These are phyloP conservation scores for Ceratocystis destructans DNA, from an alignment of 2,329 filamentous ascomycete genomes.

Conservation along the genomic window DNA sequence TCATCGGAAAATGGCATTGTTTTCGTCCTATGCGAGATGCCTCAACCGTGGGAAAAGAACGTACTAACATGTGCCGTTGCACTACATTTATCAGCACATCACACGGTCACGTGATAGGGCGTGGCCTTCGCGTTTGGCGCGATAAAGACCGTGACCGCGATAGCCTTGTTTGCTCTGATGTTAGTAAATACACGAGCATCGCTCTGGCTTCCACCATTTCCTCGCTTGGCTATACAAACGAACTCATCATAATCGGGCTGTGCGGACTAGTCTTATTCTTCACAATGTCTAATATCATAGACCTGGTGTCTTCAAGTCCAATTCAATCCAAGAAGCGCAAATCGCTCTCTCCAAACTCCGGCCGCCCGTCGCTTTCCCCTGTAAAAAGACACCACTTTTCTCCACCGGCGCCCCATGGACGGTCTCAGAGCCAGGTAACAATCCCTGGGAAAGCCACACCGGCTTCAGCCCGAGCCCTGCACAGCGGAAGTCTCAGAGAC, in stretches of 20 bases:
- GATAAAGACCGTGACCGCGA: no score
- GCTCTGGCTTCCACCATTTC: background rate
- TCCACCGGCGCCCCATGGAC: background rate
- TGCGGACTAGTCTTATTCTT: background rate
- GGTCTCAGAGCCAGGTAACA: background rate
- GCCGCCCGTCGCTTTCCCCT: background rate
- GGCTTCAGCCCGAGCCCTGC: background rate
- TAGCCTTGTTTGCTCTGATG: background rate
- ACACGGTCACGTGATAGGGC: background rate
- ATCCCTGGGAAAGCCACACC: background rate
- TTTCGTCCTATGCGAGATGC: no score
- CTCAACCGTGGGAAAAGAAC: no score
- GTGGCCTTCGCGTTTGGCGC: background rate
- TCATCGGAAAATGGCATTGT: constrained; percentile 60
- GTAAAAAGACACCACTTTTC: background rate
- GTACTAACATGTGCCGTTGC: no score
- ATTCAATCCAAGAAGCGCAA: background rate
- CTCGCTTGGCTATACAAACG: background rate
- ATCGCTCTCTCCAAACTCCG: background rate
- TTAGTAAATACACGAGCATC: background rate
- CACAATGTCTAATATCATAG: background rate
- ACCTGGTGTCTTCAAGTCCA: constrained; percentile 10
- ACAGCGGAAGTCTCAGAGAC: background rate
- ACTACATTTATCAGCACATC: background rate
- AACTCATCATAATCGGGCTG: background rate